Evolutionary conservation across 2,329 filamentous ascomycete genomes (phyloP), one percentile per base, ranked within the genome.

Genomic region (Drechmeria coniospora): DNA sequence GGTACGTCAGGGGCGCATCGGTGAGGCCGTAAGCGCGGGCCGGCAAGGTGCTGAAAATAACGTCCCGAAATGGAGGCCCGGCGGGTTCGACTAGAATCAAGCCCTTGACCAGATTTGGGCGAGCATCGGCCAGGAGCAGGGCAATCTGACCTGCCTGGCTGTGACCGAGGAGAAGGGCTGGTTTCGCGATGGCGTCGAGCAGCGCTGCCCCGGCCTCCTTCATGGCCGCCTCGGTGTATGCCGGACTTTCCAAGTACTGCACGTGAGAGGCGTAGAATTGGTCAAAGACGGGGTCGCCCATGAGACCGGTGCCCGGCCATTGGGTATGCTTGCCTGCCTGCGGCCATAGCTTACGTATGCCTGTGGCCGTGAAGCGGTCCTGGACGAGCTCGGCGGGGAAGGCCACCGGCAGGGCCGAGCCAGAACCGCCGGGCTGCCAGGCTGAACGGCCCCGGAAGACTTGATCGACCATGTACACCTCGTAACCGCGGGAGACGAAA

Each of bases 1-100:
- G 45, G 37, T 65, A 70, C 0, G 52, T 56, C 11, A 71, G 32
- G 0, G 61, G 56, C n/a, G 61, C 53, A 24, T 62, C 53, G 5
- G 62, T 56, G 5, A 69, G 35, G 1, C 63, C 66, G 39, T 53
- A 70, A 1, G 48, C 38, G 2, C 54, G 44, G 3, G 49, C 43
- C 1, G 49, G 34, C 0, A 36, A 39, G 14, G 40, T 50, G n/a
- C 44, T 49, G 20, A 59, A 50, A 17, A 53, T 42, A 8, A 47
- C 49, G 10, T 64, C 56, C 15, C 37, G 46, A 37, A 66, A 67
- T 0, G 59, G 61, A 8, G 63, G 61, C 0, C 61, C 61, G 0
- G 46, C 49, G 3, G 61, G 59, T 39, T 67, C 63, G 3, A 67
- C 36, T 1, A 53, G 42, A 1, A 66, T 39, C 3, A 65, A 44